phyloP scores from a whole-genome alignment of 306 rosid species.

The Clitoria ternatea region DNA sequence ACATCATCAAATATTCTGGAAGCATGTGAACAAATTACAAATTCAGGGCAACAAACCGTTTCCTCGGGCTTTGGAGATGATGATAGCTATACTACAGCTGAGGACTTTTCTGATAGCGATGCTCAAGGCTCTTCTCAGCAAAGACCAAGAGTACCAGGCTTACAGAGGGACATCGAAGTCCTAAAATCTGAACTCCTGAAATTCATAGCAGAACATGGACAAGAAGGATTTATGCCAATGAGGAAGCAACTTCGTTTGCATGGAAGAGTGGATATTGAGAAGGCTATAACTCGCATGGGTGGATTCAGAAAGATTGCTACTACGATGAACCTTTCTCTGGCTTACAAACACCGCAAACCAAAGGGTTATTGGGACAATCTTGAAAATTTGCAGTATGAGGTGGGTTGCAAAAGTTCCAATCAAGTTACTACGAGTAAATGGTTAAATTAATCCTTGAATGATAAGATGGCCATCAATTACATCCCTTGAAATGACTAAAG shows the following conservation, averaged over 20 bases:
- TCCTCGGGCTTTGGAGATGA: slow-evolving; percentile 26
- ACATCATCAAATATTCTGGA: slow-evolving; percentile 23
- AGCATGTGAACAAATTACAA: slow-evolving; percentile 30
- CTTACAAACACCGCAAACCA: slow-evolving; percentile 86
- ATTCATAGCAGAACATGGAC: slow-evolving; percentile 75
- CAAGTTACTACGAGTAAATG: background rate
- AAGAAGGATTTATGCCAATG: slow-evolving; percentile 96
- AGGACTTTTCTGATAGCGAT: slow-evolving; percentile 25
- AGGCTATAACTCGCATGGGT: slow-evolving; percentile 86
- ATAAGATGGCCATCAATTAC: too few species aligned
- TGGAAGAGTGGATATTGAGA: slow-evolving; percentile 84
- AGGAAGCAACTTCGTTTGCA: slow-evolving; percentile 82
- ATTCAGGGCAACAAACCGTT: slow-evolving; percentile 31
- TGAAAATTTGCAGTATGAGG: slow-evolving; percentile 75
- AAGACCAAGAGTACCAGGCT: slow-evolving; percentile 72
- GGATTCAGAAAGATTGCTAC: slow-evolving; percentile 83
- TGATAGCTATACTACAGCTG: slow-evolving; percentile 24
- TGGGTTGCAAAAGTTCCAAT: slow-evolving; percentile 17
- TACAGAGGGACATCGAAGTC: slow-evolving; percentile 78
- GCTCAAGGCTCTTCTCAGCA: slow-evolving; percentile 38
- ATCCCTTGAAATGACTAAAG: too few species aligned
- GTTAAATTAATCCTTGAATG: too few species aligned
- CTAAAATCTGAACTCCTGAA: slow-evolving; percentile 68
- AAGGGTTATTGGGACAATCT: slow-evolving; percentile 90
- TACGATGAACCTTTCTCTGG: slow-evolving; percentile 73